Base-by-base conservation (phyloP, 345 rosid species). In the Bruguiera sexangula region DNA sequence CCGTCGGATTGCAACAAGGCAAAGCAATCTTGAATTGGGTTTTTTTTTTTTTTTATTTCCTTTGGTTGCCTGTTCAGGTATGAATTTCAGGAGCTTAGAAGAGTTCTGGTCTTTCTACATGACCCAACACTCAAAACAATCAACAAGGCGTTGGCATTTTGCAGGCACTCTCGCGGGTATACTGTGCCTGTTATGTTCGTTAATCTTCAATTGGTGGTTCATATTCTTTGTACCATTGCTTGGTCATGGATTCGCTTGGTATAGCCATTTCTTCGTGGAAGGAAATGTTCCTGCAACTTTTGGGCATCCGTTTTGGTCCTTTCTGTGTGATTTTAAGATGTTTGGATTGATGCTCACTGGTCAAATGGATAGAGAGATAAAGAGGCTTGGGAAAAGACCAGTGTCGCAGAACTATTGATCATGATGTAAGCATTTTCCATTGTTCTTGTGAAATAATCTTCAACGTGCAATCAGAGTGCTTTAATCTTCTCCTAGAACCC, bases 261-360 rank as follows among this genome's bases (percentile, higher is more conserved):
- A 88, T 76, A 88, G 96, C 82, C 97, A 95, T 80, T 92, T 95
- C 85, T 95, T 89, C 78, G 93, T 95, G 64, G 97, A 95, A 80
- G 74, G 93, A 70, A 95, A 95, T 74, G 76, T 83, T 73, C 97
- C 96, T 22, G 89, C 89, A 21, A 83, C 86, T 64, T 89, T 86
- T 73, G 96, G 92, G 55, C 98, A 91, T 76, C 98, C 97, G n/a
- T 46, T 94, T 66, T 91, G 97, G 97, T 91, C 98, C 18, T 73
- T 91, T 65, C 69, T 85, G 1, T 94, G 98, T 78, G 97, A 91
- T 82, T 85, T 67, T 72, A 89, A 87, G 87, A 94, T 94, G 98
- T 94, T 91, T 78, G 89, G 90, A 2, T 72, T 94, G 79, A 94
- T 91, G 98, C 86, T 91, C 26, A 89, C 93, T 13, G 97, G 98